These are phyloP conservation scores for Hebeloma cylindrosporum DNA, from an alignment of 768 basidiomycete genomes.

Conservation along the genomic window DNA sequence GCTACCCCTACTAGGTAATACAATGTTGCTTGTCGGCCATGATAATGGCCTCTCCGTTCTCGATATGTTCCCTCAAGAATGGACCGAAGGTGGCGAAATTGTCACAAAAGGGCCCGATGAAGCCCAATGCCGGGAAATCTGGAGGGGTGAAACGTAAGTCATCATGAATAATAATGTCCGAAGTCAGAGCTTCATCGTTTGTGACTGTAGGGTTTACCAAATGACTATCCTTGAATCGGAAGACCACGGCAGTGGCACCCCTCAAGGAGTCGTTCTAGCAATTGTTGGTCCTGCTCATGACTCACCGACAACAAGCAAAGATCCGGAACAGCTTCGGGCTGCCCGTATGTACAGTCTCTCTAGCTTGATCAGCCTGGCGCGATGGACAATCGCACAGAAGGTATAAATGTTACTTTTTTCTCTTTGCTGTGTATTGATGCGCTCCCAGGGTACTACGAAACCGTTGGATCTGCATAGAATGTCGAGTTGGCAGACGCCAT, in stretches of 20 bases:
- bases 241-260: conserved; percentile 45
- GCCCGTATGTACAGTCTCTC: conserved; percentile 84
- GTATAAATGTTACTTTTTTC: conserved; percentile 32
- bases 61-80: conserved; percentile 79
- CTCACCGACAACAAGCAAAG: conserved; percentile 41
- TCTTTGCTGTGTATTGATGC: neutral
- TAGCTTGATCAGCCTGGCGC: conserved; percentile 72
- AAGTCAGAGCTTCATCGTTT: no score
- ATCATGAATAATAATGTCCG: no score
- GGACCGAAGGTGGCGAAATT: conserved; percentile 50
- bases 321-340: conserved; percentile 53
- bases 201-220: conserved; percentile 72
- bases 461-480: conserved; percentile 61
- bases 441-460: conserved; percentile 27
- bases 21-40: conserved; percentile 74
- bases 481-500: conserved; percentile 51
- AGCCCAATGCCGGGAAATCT: conserved; percentile 64
- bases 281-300: conserved; percentile 66
- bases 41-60: conserved; percentile 80
- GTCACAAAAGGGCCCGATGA: conserved; percentile 66
- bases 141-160: conserved; percentile 62
- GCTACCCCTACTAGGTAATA: conserved; percentile 65
- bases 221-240: conserved; percentile 75
- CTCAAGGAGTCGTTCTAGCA: conserved; percentile 75
- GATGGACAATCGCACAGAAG: conserved; percentile 73